Percentiles rank a stretch among this genome's conserved stretches.
Evolutionary conservation across 306 rosid species (phyloP).

Genomic region (Alnus rubra): DNA sequence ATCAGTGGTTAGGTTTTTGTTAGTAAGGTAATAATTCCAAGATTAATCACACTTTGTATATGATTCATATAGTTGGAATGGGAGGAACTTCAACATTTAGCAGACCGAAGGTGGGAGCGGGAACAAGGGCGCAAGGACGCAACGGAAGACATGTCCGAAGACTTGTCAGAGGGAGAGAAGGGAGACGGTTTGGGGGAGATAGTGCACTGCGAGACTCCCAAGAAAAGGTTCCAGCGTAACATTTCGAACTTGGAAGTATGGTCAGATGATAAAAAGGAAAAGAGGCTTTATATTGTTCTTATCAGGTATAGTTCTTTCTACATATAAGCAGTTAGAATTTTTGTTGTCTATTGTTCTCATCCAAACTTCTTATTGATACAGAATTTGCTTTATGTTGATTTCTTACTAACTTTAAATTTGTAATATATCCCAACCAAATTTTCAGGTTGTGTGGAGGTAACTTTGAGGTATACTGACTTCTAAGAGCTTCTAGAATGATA

Average conservation of each 20-base stretch:
- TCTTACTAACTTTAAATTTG: not conserved
- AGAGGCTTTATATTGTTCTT: constrained; percentile 74
- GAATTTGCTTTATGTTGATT: not conserved
- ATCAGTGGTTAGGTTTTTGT: not conserved
- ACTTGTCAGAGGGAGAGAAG: constrained; percentile 85
- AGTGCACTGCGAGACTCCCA: constrained; percentile 52
- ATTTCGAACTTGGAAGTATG: constrained; percentile 71
- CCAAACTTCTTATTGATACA: not conserved
- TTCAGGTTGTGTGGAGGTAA: not conserved
- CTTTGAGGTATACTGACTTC: constrained; percentile 9
- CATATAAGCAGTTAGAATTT: not conserved
- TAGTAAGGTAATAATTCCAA: constrained; percentile 14
- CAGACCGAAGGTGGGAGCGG: constrained; percentile 73
- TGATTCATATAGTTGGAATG: constrained; percentile 63
- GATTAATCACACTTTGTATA: constrained; percentile 17
- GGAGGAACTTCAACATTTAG: constrained; percentile 67
- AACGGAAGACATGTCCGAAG: constrained; percentile 85
- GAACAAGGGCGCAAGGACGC: constrained; percentile 81
- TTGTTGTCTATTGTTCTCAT: not conserved
- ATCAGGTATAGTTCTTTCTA: constrained; percentile 50
- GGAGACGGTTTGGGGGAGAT: constrained; percentile 61
- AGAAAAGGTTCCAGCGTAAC: constrained; percentile 45
- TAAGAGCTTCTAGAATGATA: constrained; percentile 17
- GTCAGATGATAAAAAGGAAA: constrained; percentile 88
- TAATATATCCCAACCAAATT: not conserved